phyloP scores from a whole-genome alignment of 768 basidiomycete genomes.

The Multifurca ochricompacta region DNA sequence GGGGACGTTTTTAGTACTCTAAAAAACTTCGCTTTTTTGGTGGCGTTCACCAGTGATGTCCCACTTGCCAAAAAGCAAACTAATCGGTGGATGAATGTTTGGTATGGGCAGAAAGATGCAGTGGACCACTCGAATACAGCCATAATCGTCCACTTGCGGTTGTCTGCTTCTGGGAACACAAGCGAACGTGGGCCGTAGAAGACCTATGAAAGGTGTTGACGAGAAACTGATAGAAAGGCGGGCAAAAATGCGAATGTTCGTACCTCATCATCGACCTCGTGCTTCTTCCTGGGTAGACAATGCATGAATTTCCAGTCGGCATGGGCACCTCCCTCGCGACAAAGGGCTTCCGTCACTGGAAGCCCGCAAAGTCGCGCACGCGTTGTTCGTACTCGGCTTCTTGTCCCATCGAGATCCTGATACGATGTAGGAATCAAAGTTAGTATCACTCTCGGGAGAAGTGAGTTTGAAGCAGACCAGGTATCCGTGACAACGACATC shows the following conservation, averaged over 20 bases:
- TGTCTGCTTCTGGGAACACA: constrained; percentile 92
- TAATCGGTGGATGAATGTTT: constrained; percentile 27
- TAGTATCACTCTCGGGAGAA: neutral
- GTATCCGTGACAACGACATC: constrained; percentile 98
- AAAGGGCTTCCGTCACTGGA: constrained; percentile 91
- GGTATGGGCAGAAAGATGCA: neutral
- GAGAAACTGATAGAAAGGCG: neutral
- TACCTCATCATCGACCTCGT: constrained; percentile 96
- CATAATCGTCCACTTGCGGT: constrained; percentile 96
- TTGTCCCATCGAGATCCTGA: constrained; percentile 98
- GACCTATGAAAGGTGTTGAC: constrained; percentile 41
- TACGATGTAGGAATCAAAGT: neutral
- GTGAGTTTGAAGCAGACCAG: constrained; percentile 44
- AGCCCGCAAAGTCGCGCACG: constrained; percentile 80
- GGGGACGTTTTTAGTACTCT: neutral
- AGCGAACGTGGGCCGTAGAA: constrained; percentile 91
- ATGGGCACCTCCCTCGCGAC: constrained; percentile 72
- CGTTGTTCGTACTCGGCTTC: constrained; percentile 89
- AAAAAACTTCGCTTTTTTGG: neutral
- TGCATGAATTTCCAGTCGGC: constrained; percentile 93
- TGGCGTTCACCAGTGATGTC: constrained; percentile 2
- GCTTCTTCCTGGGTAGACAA: constrained; percentile 84
- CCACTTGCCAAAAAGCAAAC: constrained; percentile 31
- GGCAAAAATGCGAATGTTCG: neutral
- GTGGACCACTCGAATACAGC: constrained; percentile 72